Evolutionary conservation across 768 basidiomycete genomes (phyloP).

Genomic region (Tricholoma bakamatsutake): DNA sequence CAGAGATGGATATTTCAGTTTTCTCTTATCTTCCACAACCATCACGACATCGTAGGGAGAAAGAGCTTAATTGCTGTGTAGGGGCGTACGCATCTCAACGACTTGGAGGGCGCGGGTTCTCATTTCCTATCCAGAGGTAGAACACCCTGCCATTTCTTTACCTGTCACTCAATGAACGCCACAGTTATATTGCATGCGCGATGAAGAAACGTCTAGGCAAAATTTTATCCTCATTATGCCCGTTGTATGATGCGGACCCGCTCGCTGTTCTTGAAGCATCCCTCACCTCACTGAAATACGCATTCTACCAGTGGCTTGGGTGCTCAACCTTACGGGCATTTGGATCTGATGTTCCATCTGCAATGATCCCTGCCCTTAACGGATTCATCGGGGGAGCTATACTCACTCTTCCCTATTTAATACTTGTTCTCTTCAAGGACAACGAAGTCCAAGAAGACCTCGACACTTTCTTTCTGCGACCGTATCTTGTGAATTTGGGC

Average conservation of each 20-base stretch:
- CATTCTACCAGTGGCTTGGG: slow-evolving; percentile 13
- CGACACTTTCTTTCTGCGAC: background rate
- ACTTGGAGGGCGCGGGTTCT: background rate
- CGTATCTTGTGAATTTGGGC: slow-evolving; percentile 1
- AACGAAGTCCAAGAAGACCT: background rate
- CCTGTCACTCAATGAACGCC: background rate
- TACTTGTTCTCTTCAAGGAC: slow-evolving; percentile 5
- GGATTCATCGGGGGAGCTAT: slow-evolving; percentile 15
- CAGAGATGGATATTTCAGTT: background rate
- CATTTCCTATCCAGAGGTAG: background rate
- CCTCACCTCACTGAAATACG: slow-evolving; percentile 17
- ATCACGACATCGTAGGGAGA: no score
- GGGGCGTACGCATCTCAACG: no score
- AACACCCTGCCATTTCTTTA: background rate
- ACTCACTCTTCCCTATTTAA: slow-evolving; percentile 14
- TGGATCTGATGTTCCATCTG: background rate
- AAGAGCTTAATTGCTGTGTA: no score
- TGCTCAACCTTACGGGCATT: slow-evolving; percentile 1
- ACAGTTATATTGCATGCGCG: background rate
- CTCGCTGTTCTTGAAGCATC: slow-evolving; percentile 12
- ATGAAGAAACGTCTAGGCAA: background rate
- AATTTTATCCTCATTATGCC: background rate
- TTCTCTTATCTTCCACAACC: background rate
- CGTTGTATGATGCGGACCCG: slow-evolving; percentile 2
- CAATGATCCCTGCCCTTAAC: slow-evolving; percentile 1